phyloP scores from a whole-genome alignment of 1,284 basidiomycete species.

The Peniophora sp. region DNA sequence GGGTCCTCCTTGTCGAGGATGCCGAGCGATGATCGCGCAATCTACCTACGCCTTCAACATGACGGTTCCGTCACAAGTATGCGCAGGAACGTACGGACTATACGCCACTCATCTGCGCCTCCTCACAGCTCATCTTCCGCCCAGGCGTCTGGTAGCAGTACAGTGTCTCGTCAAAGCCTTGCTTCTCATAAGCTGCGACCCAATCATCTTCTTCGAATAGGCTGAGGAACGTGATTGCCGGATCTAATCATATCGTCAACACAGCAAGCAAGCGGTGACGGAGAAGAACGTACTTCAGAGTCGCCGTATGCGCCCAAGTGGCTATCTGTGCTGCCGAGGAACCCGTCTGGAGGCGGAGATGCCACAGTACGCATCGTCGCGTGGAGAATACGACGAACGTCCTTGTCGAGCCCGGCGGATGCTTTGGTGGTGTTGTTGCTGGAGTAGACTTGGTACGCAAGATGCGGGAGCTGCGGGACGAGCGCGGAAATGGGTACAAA shows the following conservation, averaged over 20 bases:
- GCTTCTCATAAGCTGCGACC: slow-evolving; percentile 46
- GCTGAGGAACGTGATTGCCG: slow-evolving; percentile 49
- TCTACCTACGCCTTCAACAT: slow-evolving; percentile 45
- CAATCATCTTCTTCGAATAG: slow-evolving; percentile 59
- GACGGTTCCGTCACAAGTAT: slow-evolving; percentile 40
- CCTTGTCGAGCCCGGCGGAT: slow-evolving; percentile 40
- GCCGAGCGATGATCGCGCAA: slow-evolving; percentile 48
- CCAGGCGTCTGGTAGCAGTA: slow-evolving; percentile 35
- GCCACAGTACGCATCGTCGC: slow-evolving; percentile 40
- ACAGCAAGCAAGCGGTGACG: too few relatives aligned
- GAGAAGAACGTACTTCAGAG: slow-evolving; percentile 26
- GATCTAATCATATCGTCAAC: slow-evolving; percentile 31
- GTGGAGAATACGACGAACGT: slow-evolving; percentile 48
- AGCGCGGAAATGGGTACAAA: slow-evolving; percentile 40
- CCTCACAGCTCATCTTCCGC: slow-evolving; percentile 14
- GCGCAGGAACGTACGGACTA: neutral
- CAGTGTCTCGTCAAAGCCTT: slow-evolving; percentile 48
- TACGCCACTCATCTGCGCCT: slow-evolving; percentile 16
- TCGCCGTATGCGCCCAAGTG: slow-evolving; percentile 46
- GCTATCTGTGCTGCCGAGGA: slow-evolving; percentile 38
- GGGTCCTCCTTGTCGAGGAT: slow-evolving; percentile 40
- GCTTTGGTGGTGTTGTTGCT: slow-evolving; percentile 38
- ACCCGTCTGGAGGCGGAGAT: slow-evolving; percentile 46
- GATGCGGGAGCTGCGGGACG: slow-evolving; percentile 33
- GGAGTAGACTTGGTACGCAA: slow-evolving; percentile 53